These are phyloP conservation scores for Scheffersomyces titani DNA, from an alignment of 1,139 yeast species.

Conservation along the genomic window DNA sequence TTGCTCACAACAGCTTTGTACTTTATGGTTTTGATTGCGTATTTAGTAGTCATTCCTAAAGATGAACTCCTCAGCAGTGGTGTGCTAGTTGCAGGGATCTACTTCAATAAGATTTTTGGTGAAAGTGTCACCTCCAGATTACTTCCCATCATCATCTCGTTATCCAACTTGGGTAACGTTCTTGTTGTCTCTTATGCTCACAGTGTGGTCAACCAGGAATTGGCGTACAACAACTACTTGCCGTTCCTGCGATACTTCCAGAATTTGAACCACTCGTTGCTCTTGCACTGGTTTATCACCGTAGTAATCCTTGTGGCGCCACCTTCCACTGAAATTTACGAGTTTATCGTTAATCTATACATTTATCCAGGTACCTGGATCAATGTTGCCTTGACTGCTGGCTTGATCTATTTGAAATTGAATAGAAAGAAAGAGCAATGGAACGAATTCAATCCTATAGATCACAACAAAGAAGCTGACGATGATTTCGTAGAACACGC, in stretches of 20 bases:
- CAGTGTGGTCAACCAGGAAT: conserved; percentile 73
- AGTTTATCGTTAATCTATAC: conserved; percentile 49
- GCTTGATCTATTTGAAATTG: conserved; percentile 41
- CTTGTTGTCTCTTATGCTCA: conserved; percentile 78
- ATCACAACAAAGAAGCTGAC: conserved; percentile 2
- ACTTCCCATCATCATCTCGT: conserved; percentile 71
- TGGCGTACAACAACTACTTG: conserved; percentile 70
- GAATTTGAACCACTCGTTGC: conserved; percentile 46
- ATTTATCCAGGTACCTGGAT: conserved; percentile 57
- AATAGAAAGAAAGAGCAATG: conserved; percentile 32
- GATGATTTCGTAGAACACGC: conserved; percentile 1
- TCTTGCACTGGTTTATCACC: conserved; percentile 51
- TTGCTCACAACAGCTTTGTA: conserved; percentile 60
- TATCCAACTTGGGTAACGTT: conserved; percentile 78
- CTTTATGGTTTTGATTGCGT: conserved; percentile 69
- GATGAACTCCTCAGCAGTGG: conserved; percentile 62
- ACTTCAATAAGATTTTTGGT: conserved; percentile 75
- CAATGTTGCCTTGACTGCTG: conserved; percentile 41
- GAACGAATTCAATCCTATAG: conserved; percentile 25
- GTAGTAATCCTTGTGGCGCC: conserved; percentile 46
- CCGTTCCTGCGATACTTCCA: conserved; percentile 65
- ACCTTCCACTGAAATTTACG: conserved; percentile 50
- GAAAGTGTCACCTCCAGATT: conserved; percentile 59
- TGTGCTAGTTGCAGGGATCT: conserved; percentile 71
- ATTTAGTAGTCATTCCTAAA: conserved; percentile 75